Evolutionary conservation across 495 filamentous ascomycete genomes (phyloP).

Genomic region (Daldinia caldariorum): DNA sequence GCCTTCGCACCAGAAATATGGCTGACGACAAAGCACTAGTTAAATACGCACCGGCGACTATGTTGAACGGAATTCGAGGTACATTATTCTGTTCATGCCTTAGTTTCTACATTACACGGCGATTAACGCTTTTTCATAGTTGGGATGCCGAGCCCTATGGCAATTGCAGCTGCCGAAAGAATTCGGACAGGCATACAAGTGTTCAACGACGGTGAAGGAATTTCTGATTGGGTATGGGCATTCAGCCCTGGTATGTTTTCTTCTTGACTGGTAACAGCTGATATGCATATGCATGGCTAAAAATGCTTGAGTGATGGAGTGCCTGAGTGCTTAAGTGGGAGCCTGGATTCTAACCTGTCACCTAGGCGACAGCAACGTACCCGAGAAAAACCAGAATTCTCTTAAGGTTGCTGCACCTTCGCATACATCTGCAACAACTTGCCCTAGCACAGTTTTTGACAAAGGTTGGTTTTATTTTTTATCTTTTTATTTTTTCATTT

Average conservation of each 20-base stretch:
- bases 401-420: background rate
- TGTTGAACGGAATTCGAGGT: background rate
- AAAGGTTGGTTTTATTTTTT: background rate
- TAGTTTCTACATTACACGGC: background rate
- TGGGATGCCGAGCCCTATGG: constrained; percentile 6
- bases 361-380: background rate
- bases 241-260: background rate
- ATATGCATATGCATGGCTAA: background rate
- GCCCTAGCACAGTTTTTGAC: background rate
- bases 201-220: background rate
- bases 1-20: background rate
- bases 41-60: background rate
- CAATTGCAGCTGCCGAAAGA: background rate
- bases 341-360: background rate
- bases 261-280: background rate
- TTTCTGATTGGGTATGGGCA: background rate
- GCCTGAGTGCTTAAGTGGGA: background rate
- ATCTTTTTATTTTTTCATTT: background rate
- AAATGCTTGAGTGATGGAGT: too few species aligned
- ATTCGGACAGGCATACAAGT: background rate
- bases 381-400: background rate
- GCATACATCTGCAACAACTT: background rate
- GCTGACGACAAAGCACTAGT: background rate
- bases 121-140: background rate
- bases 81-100: background rate